Conservation (phyloP, 2,329 filamentous ascomycete species). For the Claviceps capensis region DNA sequence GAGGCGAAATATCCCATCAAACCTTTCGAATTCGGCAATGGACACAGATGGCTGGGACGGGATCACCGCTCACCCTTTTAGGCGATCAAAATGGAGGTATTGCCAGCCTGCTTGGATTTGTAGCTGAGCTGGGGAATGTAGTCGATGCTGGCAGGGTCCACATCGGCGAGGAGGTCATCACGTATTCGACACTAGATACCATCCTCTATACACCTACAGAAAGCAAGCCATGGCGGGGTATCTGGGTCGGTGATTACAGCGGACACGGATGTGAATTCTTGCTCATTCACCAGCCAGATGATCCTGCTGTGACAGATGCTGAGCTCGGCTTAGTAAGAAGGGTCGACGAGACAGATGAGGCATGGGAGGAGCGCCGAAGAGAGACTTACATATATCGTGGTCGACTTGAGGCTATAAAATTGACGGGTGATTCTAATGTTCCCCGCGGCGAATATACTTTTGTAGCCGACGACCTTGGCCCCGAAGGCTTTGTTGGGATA, state of each 20-base stretch:
- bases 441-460: constrained; percentile 79
- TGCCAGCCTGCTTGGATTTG: constrained; percentile 10
- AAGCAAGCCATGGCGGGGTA: constrained; percentile 72
- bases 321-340: constrained; percentile 26
- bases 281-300: constrained; percentile 59
- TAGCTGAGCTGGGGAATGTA: constrained; percentile 1
- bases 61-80: constrained; percentile 15
- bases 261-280: constrained; percentile 83
- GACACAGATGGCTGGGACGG: constrained; percentile 47
- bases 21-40: constrained; percentile 65
- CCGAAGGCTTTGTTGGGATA: constrained; percentile 47
- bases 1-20: constrained; percentile 49
- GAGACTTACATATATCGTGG: constrained; percentile 45
- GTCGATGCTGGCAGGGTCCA: constrained; percentile 25
- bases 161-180: constrained; percentile 43
- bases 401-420: constrained; percentile 68
- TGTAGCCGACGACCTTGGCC: constrained; percentile 62
- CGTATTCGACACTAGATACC: constrained; percentile 58
- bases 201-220: constrained; percentile 66
- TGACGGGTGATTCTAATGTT: constrained; percentile 85
- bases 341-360: constrained; percentile 29
- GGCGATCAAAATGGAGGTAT: constrained; percentile 14
- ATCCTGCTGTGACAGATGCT: constrained; percentile 24
- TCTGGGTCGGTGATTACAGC: constrained; percentile 87
- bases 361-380: constrained; percentile 30